Percentiles rank a stretch among this genome's conserved stretches.
These are phyloP conservation scores for Aspergillus clavatus DNA, from an alignment of 2,329 filamentous ascomycete genomes.

Conservation along the genomic window DNA sequence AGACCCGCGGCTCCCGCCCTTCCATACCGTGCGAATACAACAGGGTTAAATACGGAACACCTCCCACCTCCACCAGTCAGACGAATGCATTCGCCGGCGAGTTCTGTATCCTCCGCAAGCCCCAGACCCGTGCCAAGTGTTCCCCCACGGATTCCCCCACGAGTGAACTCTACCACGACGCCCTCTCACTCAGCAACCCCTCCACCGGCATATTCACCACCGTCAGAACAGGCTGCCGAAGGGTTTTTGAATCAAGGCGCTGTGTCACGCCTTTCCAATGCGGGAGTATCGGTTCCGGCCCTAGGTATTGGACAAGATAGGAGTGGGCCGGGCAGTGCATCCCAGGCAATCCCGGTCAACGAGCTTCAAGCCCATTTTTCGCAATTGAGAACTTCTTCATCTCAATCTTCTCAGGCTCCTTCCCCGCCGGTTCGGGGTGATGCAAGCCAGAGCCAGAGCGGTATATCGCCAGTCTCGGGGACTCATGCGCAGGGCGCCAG, in stretches of 20 bases:
- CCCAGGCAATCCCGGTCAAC: constrained; percentile 47
- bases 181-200: constrained; percentile 40
- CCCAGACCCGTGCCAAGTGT: constrained; percentile 50
- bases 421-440: constrained; percentile 34
- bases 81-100: constrained; percentile 27
- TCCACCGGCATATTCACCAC: constrained; percentile 43
- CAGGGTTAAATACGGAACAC: constrained; percentile 63
- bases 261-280: constrained; percentile 61
- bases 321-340: constrained; percentile 21
- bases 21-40: constrained; percentile 67
- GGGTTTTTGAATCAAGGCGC: constrained; percentile 55
- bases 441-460: constrained; percentile 55
- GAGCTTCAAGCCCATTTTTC: constrained; percentile 67
- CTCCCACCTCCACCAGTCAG: constrained; percentile 67
- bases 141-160: constrained; percentile 67
- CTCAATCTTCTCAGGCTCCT: constrained; percentile 25
- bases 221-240: constrained; percentile 27
- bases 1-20: constrained; percentile 50
- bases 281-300: constrained; percentile 72
- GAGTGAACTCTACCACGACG: constrained; percentile 54
- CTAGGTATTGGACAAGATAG: constrained; percentile 61
- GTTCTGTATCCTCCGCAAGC: constrained; percentile 23
- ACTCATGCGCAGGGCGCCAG: constrained; percentile 56
- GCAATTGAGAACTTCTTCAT: constrained; percentile 43
- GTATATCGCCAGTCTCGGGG: constrained; percentile 58